Evolutionary conservation across 176 grass and related monocot species (phyloP).

Genomic region (Musa schizocarpa): DNA sequence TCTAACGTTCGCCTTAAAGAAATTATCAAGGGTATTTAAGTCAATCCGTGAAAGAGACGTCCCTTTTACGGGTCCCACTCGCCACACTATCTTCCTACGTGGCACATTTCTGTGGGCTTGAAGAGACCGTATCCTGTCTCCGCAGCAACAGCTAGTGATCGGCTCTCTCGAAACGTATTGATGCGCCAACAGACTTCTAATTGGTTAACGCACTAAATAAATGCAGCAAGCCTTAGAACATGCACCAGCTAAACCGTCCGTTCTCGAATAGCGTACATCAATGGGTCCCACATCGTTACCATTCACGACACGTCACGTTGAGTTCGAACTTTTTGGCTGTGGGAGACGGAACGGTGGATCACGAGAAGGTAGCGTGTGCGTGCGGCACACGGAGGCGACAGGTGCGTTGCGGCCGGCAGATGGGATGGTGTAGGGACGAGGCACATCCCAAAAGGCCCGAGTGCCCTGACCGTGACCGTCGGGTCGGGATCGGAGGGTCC

Average conservation of each 20-base stretch:
- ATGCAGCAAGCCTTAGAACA: background rate
- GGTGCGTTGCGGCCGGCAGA: background rate
- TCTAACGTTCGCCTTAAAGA: too few species aligned
- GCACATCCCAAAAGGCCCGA: too few species aligned
- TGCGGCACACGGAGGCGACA: slow-evolving; percentile 9
- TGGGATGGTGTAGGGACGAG: too few species aligned
- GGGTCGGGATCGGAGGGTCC: background rate
- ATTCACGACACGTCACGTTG: background rate
- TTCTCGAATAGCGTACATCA: too few species aligned
- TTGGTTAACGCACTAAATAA: background rate
- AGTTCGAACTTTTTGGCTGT: background rate
- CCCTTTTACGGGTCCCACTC: too few species aligned
- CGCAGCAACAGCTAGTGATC: background rate
- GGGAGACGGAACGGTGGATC: background rate
- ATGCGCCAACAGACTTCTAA: background rate
- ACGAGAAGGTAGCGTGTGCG: background rate
- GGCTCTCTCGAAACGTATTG: background rate
- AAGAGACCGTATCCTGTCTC: background rate
- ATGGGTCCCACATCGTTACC: background rate
- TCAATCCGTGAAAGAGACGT: background rate
- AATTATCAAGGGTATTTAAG: background rate
- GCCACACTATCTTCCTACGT: background rate
- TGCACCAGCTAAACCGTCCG: too few species aligned
- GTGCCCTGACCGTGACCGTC: background rate
- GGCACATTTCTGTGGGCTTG: background rate